Percentiles rank a stretch among this genome's conserved stretches.
Conservation (phyloP, 352 stramenopile species). For the Globisporangium splendens region DNA sequence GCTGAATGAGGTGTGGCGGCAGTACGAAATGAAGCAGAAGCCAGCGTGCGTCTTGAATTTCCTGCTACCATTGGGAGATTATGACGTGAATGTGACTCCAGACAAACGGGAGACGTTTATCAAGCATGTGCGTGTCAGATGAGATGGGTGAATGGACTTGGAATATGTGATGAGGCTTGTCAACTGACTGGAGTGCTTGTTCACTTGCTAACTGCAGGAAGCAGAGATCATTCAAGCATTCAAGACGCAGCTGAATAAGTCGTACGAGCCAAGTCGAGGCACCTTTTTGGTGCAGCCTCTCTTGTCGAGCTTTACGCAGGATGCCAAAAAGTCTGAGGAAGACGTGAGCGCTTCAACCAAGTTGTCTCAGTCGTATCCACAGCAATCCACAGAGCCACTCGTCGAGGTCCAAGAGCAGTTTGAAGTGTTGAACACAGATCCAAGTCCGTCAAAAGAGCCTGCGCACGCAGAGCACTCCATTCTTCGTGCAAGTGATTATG, state of each 20-base stretch:
- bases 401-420: not conserved
- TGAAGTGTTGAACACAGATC: not conserved
- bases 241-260: constrained; percentile 45
- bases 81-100: constrained; percentile 97
- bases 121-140: constrained; percentile 41
- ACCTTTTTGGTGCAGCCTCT: constrained; percentile 63
- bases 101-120: constrained; percentile 97
- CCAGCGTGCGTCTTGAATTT: constrained; percentile 94
- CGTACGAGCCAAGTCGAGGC: constrained; percentile 61
- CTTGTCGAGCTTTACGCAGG: constrained; percentile 35
- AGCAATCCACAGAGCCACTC: not conserved
- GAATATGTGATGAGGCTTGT: not conserved
- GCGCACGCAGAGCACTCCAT: not conserved
- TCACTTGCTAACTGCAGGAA: constrained; percentile 22
- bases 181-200: not conserved
- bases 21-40: constrained; percentile 91
- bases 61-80: constrained; percentile 78
- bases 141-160: too few relatives aligned
- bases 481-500: not conserved
- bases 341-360: not conserved
- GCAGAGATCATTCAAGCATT: constrained; percentile 54
- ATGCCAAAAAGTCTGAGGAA: not conserved
- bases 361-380: not conserved
- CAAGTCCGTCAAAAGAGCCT: not conserved
- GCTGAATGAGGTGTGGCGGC: constrained; percentile 90